Evolutionary conservation across 164 flowering plant species (phyloP).

Genomic region (Aristolochia contorta): DNA sequence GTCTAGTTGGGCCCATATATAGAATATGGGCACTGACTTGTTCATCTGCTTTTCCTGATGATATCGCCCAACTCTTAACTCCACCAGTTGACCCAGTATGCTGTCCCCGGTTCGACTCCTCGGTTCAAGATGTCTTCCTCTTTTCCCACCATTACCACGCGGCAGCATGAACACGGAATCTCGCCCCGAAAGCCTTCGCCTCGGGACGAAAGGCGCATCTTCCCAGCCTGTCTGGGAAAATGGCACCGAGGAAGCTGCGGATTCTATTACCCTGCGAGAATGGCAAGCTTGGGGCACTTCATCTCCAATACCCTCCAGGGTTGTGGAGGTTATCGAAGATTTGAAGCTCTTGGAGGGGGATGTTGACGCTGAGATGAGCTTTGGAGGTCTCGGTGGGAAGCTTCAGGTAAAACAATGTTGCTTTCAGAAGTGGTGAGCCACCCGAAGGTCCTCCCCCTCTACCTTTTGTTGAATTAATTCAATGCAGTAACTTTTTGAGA

Average conservation of each 20-base stretch:
- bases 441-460: no score
- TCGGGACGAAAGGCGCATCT: not conserved
- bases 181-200: not conserved
- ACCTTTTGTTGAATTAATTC: no score
- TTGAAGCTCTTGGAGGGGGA: constrained; percentile 59
- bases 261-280: constrained; percentile 30
- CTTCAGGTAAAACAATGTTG: constrained; percentile 35
- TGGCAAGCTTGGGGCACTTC: constrained; percentile 85
- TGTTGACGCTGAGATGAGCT: constrained; percentile 46
- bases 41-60: no score
- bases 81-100: not conserved
- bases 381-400: constrained; percentile 77
- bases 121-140: not conserved
- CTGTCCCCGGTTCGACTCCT: not conserved
- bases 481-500: no score
- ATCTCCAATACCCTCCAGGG: constrained; percentile 59
- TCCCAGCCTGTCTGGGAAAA: not conserved
- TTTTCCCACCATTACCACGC: not conserved
- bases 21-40: no score
- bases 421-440: not conserved
- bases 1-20: no score
- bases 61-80: not conserved
- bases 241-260: constrained; percentile 2
- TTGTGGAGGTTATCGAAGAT: constrained; percentile 41
- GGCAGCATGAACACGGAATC: not conserved